Conservation (phyloP, 306 rosid genomes). For the barrel medic (Medicago truncatula) region MtrunA17r5.0-ANR NC_053042.1:4767501-4768000, state of each 20-base stretch:
- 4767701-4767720: neutral
- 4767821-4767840: neutral
- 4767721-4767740: constrained; percentile 8
- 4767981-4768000: constrained; percentile 20
- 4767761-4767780: constrained; percentile 21
- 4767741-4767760: constrained; percentile 11
- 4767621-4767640: constrained; percentile 4
- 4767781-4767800: constrained; percentile 1
- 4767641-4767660: neutral
- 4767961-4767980: constrained; percentile 25
- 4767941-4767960: constrained; percentile 24
- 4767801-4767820: neutral
- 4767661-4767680: constrained; percentile 1
- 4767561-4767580: neutral
- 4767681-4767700: constrained; percentile 6
- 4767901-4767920: neutral
- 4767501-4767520: constrained; percentile 27
- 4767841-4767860: neutral
- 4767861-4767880: neutral
- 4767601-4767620: neutral
- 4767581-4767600: constrained; percentile 7
- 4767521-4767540: neutral
- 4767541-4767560: neutral
- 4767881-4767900: constrained; percentile 4
- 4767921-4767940: constrained; percentile 28